Evolutionary conservation across 495 filamentous ascomycete genomes (phyloP), one percentile per base, ranked within the genome.

Genomic region (Lasiosphaeria hispida): DNA sequence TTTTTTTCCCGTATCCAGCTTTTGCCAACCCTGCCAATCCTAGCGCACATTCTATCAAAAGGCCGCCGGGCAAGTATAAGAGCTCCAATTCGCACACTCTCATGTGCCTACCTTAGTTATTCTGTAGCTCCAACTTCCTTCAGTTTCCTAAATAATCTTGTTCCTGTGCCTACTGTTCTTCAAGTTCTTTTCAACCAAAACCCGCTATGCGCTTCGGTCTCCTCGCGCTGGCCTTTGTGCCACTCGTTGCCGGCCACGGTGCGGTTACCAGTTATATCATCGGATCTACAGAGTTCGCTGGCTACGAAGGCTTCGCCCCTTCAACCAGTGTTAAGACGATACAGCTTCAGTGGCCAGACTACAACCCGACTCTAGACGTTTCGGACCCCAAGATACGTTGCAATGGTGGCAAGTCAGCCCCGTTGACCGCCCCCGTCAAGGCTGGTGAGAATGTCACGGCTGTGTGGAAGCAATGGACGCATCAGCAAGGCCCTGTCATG

Each of bases 191-290:
- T 47, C 15, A 18, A 7, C 39, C 10, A 3, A 38, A 18, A 15
- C 15, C 37, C 41, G 53, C 14, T 30, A 67, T 64, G 59, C 40
- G 47, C 2, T 37, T 62, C 43, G 38, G 37, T 19, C 17, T 39
- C 41, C 41, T 61, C 3, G 30, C 43, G 2, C 50, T 62, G 9
- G 19, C 44, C 40, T 60, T 64, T 23, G 51, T 45, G 11, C 45
- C 77, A 14, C 57, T 74, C 47, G 77, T 65, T 52, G 68, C 75
- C 15, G 79, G 72, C 41, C 80, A 83, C 61, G 80, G 80, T 38
- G 80, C 78, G 55, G 79, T 81, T 23, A 75, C 77, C 18, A 79
- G 74, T 62, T 83, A 83, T 64, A 71, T 73, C 39, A 80, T 83
- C 43, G 77, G 65, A 17, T 68, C 74, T 36, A 75, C 63, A 1